Evolutionary conservation across 2,329 filamentous ascomycete species (phyloP).

Genomic region (Setomelanomma holmii): DNA sequence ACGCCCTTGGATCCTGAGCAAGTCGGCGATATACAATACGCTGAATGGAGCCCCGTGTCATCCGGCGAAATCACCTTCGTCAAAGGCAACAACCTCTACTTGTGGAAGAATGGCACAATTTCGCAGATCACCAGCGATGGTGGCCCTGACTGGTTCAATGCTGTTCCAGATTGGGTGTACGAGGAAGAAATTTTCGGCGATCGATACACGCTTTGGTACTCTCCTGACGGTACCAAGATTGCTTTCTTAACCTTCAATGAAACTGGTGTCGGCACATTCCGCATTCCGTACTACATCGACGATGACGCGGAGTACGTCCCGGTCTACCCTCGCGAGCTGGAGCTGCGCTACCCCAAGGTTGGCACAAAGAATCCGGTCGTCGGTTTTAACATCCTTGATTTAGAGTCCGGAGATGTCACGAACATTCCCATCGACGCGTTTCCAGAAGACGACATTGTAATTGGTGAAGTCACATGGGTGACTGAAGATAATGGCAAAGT

Average conservation of each 20-base stretch:
- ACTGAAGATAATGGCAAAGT: conserved; percentile 67
- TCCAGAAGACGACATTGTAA: conserved; percentile 65
- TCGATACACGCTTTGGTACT: conserved; percentile 63
- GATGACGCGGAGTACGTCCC: conserved; percentile 61
- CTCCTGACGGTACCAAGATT: conserved; percentile 62
- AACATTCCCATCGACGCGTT: conserved; percentile 64
- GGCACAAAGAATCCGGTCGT: conserved; percentile 72
- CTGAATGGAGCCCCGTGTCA: conserved; percentile 63
- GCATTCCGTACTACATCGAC: conserved; percentile 71
- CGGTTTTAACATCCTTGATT: conserved; percentile 64
- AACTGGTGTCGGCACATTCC: conserved; percentile 71
- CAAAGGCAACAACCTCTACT: conserved; percentile 69
- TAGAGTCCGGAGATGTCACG: conserved; percentile 56
- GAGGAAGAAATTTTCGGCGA: conserved; percentile 65
- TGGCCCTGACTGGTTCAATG: conserved; percentile 66
- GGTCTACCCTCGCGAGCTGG: conserved; percentile 67
- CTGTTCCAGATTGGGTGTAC: conserved; percentile 70
- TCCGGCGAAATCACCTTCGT: conserved; percentile 71
- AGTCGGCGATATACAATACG: conserved; percentile 71
- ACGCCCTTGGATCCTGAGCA: conserved; percentile 66
- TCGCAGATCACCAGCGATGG: conserved; percentile 67
- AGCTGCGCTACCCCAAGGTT: conserved; percentile 73
- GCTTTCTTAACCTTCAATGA: conserved; percentile 67
- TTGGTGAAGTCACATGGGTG: conserved; percentile 73
- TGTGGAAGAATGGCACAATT: conserved; percentile 63